Base-by-base conservation (phyloP, 768 basidiomycete genomes). In the Auricularia sp. region DNA sequence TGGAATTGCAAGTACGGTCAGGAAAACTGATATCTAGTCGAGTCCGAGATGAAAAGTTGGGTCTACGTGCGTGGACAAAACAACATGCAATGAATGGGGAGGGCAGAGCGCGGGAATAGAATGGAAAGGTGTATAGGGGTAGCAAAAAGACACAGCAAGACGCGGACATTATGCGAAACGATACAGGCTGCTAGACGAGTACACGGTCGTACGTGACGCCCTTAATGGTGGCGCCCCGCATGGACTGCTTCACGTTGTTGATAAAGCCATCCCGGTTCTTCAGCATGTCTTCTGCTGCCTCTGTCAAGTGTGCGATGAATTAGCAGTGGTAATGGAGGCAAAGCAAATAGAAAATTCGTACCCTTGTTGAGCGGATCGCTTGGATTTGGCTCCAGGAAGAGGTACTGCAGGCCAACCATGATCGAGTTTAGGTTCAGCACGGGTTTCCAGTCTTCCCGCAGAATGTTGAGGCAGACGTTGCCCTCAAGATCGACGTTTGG, bases 361-460 rank as follows among this genome's bases (percentile, higher is more conserved):
- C 96, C 96, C 78, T 98, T 99, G 81, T 99, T 99, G 71, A 99
- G 74, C 16, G 97, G 97, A 76, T 99, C 97, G 70, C 98, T 96
- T 44, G 97, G 91, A 71, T 99, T 99, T 14, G 97, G 97, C 76
- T 99, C 97, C 64, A 99, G 80, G 83, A 99, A 99, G 62, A 99
- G 84, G 72, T 98, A 99, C 75, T 99, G 97, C 64, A 99, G 76
- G 42, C 97, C 97, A 66, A 98, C 92, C 93, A 98, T 96, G 68
- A 99, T 93, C 36, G 95, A 92, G 74, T 94, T 98, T 62, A 99
- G 81, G 76, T 98, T 98, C 54, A 99, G 80, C 3, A 99, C 97
- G 4, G 97, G 97, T 73, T 99, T 99, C 97, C 97, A 99, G 77
- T 99, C 97, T 79, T 99, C 97, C 73, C 97, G 86, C 65, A 98